Evolutionary conservation across 1,284 basidiomycete genomes (phyloP).

Genomic region (Ganoderma meredithae): DNA sequence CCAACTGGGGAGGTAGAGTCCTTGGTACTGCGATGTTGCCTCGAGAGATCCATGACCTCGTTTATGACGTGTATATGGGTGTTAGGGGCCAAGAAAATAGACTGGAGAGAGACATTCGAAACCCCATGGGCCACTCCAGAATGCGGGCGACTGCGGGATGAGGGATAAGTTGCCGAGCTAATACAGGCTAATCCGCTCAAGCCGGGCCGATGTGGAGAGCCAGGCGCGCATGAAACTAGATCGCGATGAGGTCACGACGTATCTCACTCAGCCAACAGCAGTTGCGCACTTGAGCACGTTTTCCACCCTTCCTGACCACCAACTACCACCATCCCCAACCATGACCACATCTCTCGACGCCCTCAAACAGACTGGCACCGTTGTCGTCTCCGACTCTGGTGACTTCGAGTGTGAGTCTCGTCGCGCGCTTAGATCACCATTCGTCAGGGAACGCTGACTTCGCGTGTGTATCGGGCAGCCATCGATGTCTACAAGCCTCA

Average conservation of each 20-base stretch:
- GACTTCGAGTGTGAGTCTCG: constrained; percentile 77
- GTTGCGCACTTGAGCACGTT: constrained; percentile 25
- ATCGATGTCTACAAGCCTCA: constrained; percentile 93
- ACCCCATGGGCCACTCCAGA: too few relatives aligned
- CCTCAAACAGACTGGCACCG: constrained; percentile 90
- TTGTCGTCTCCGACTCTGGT: constrained; percentile 94
- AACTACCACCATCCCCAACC: constrained; percentile 40
- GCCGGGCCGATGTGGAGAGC: constrained; percentile 2
- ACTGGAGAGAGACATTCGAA: not conserved
- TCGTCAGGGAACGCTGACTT: constrained; percentile 14
- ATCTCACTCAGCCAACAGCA: constrained; percentile 32
- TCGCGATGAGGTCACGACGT: constrained; percentile 35
- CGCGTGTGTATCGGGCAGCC: constrained; percentile 49
- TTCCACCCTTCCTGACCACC: constrained; percentile 18
- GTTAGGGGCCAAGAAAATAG: too few relatives aligned
- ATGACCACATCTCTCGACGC: constrained; percentile 91
- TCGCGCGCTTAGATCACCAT: constrained; percentile 13
- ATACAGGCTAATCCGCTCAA: not conserved
- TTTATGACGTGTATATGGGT: not conserved
- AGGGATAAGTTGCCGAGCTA: too few relatives aligned
- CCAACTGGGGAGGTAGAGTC: not conserved
- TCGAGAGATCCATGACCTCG: not conserved
- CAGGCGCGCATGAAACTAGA: constrained; percentile 23
- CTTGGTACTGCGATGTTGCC: not conserved
- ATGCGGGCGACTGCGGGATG: too few relatives aligned